Conservation (phyloP, 495 filamentous ascomycete genomes). For the Pyrenopolyporus hunteri region DNA sequence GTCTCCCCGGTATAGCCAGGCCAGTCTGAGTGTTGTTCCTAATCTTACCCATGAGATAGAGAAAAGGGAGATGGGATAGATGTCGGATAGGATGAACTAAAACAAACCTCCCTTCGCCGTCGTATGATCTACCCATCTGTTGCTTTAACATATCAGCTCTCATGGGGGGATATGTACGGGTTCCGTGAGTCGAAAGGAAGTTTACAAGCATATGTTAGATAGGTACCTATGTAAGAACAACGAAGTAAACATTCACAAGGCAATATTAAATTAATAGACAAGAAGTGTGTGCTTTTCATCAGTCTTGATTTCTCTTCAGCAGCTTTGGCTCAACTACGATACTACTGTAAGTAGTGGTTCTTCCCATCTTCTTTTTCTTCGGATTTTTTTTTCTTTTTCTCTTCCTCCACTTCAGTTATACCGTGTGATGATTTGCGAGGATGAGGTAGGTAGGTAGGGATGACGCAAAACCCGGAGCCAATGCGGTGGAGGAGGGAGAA, state of each 20-base stretch:
- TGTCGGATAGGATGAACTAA: background rate
- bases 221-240: background rate
- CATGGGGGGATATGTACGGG: too few species aligned
- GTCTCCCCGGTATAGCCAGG: background rate
- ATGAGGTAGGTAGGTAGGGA: background rate
- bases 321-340: background rate
- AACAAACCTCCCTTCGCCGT: background rate
- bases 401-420: background rate
- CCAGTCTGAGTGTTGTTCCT: too few species aligned
- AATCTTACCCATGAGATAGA: conserved; percentile 25
- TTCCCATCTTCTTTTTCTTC: background rate
- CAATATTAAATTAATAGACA: background rate
- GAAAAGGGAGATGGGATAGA: conserved; percentile 6
- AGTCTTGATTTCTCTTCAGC: conserved; percentile 31
- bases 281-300: conserved; percentile 16
- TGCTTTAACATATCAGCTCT: background rate
- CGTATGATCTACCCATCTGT: background rate
- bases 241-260: background rate
- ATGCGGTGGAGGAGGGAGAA: background rate
- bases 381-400: background rate
- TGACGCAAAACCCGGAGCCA: background rate
- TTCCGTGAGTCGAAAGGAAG: too few species aligned
- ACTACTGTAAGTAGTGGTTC: background rate
- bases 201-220: too few species aligned
- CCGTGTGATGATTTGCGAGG: background rate